These are phyloP conservation scores for Fusarium anguioides DNA, from an alignment of 2,329 filamentous ascomycete genomes.

Conservation along the genomic window DNA sequence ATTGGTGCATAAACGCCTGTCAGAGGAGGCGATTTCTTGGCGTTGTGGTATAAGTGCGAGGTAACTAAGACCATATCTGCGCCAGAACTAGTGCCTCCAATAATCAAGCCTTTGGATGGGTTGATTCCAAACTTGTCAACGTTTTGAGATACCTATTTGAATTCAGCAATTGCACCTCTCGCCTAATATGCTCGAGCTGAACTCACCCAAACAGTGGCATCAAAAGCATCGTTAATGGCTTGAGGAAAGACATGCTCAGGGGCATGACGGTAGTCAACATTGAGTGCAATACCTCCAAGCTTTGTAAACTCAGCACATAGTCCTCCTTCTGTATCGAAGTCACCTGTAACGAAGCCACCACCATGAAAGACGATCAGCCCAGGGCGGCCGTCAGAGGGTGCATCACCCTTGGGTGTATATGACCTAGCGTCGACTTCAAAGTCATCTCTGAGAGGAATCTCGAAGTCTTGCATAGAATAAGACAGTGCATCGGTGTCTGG, in stretches of 20 bases:
- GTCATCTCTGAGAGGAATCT: slow-evolving; percentile 40
- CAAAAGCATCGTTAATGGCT: slow-evolving; percentile 45
- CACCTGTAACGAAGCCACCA: slow-evolving; percentile 43
- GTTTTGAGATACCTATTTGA: slow-evolving; percentile 32
- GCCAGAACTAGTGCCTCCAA: slow-evolving; percentile 46
- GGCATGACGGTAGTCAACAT: slow-evolving; percentile 45
- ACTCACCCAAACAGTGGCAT: slow-evolving; percentile 44
- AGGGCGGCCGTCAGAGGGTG: slow-evolving; percentile 33
- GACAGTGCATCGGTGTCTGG: slow-evolving; percentile 27
- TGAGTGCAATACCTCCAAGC: slow-evolving; percentile 44
- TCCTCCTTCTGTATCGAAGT: slow-evolving; percentile 40
- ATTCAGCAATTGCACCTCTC: background rate
- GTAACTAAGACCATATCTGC: slow-evolving; percentile 45
- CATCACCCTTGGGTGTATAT: slow-evolving; percentile 34
- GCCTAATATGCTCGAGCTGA: no score
- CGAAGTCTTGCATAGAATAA: slow-evolving; percentile 37
- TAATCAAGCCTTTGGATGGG: slow-evolving; percentile 33
- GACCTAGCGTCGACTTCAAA: slow-evolving; percentile 34
- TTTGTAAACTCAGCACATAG: slow-evolving; percentile 43
- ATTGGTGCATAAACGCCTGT: slow-evolving; percentile 45
- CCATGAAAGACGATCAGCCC: slow-evolving; percentile 46
- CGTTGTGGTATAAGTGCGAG: slow-evolving; percentile 39
- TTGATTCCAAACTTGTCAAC: slow-evolving; percentile 40
- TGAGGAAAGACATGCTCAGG: slow-evolving; percentile 47
- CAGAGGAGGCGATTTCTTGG: slow-evolving; percentile 34